A percentile compares a stretch with the other conserved stretches of the same genome.
These are phyloP conservation scores for Orychophragmus violaceus DNA, from an alignment of 345 rosid genomes.

Conservation along the genomic window DNA sequence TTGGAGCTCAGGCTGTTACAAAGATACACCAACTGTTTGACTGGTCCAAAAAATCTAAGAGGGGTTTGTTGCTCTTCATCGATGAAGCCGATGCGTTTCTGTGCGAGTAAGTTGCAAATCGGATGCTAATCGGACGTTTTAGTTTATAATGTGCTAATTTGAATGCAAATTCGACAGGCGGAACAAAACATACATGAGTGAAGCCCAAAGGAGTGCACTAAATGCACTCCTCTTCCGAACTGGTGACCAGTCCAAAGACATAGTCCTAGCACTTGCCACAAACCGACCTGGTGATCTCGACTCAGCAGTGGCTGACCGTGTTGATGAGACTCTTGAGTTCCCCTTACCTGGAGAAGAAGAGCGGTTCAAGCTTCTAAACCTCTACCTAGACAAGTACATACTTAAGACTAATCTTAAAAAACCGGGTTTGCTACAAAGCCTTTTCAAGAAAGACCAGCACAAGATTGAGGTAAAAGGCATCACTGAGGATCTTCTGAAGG, in stretches of 20 bases:
- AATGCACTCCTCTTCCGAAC: constrained; percentile 93
- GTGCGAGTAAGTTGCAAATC: constrained; percentile 73
- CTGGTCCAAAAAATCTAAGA: constrained; percentile 88
- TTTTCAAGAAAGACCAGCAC: constrained; percentile 52
- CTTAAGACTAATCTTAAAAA: constrained; percentile 59
- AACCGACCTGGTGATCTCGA: constrained; percentile 98
- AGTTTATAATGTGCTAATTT: not conserved
- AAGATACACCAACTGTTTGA: constrained; percentile 96
- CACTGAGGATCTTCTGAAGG: constrained; percentile 65
- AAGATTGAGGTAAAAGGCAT: constrained; percentile 76
- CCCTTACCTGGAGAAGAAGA: constrained; percentile 84
- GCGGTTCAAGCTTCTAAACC: constrained; percentile 78
- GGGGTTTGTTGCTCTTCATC: constrained; percentile 83
- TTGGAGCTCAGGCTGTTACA: constrained; percentile 97
- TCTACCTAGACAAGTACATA: constrained; percentile 82
- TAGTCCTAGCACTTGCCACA: constrained; percentile 91
- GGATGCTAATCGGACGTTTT: not conserved
- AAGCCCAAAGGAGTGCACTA: constrained; percentile 95
- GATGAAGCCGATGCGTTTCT: constrained; percentile 99
- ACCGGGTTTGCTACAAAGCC: constrained; percentile 41
- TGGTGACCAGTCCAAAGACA: constrained; percentile 94
- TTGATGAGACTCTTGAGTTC: constrained; percentile 88
- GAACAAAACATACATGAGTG: constrained; percentile 95
- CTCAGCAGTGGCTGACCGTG: constrained; percentile 86
- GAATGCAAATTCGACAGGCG: constrained; percentile 43